These are phyloP conservation scores for Rosa chinensis DNA, from an alignment of 306 rosid species.

Conservation along the genomic window DNA sequence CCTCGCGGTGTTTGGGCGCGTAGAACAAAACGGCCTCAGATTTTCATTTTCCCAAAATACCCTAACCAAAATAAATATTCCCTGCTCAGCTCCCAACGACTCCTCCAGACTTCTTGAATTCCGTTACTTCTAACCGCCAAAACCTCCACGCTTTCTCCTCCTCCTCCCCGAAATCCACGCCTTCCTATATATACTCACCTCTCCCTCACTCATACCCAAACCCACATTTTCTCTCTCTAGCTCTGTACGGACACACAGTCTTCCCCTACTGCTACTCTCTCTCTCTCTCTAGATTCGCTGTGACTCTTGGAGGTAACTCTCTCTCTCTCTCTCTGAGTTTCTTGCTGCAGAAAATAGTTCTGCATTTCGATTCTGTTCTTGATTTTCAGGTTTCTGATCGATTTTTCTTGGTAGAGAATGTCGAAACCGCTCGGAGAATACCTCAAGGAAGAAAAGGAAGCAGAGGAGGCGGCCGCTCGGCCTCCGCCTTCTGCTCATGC, in stretches of 20 bases:
- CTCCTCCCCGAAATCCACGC: not conserved
- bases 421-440: not conserved
- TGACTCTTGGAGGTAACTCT: not conserved
- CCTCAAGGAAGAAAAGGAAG: not conserved
- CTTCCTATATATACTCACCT: not conserved
- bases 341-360: not conserved
- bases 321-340: not conserved
- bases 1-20: not conserved
- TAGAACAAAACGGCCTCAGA: not conserved
- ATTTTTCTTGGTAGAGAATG: not conserved
- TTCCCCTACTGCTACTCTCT: not conserved
- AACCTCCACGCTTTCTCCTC: not conserved
- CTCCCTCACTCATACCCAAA: not conserved
- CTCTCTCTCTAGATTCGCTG: conserved; percentile 6
- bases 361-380: not conserved
- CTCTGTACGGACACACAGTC: not conserved
- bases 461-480: not conserved
- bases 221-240: not conserved
- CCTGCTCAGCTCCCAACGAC: not conserved
- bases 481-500: not conserved
- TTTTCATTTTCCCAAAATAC: not conserved
- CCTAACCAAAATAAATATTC: not conserved
- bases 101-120: not conserved
- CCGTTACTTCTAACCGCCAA: conserved; percentile 10
- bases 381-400: not conserved